A percentile compares a stretch with the other conserved stretches of the same genome.
Conservation (phyloP, 176 grass and related monocot species). For the Aegilops speltoides region DNA sequence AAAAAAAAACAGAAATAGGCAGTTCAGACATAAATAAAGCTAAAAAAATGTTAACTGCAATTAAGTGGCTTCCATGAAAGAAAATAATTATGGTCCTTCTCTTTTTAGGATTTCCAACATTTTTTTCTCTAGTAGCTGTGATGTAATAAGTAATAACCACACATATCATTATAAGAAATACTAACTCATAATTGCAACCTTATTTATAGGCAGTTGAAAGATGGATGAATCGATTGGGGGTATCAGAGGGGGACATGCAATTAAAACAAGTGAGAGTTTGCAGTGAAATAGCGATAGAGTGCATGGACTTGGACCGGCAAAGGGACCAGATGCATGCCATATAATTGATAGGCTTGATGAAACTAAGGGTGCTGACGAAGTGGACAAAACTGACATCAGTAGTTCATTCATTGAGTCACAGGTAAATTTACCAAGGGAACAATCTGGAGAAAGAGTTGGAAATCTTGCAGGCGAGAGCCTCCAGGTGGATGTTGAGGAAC, state of each 20-base stretch:
- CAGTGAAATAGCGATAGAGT: not conserved
- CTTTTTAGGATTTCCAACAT: not conserved
- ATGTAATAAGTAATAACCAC: not conserved
- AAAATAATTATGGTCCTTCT: no score
- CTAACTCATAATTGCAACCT: not conserved
- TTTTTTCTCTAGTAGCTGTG: not conserved
- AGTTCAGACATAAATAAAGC: not conserved
- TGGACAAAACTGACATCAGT: not conserved
- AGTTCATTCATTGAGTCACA: not conserved
- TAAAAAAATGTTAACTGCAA: no score
- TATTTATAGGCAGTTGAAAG: not conserved
- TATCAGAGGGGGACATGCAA: not conserved
- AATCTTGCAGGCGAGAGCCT: not conserved
- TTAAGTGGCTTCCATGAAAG: no score
- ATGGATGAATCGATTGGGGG: not conserved
- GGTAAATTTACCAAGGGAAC: not conserved
- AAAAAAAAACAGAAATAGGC: no score
- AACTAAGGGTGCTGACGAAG: not conserved
- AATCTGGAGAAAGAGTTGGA: not conserved
- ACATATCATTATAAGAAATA: not conserved
- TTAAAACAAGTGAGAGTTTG: conserved; percentile 12
- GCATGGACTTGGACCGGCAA: not conserved
- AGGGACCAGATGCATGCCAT: not conserved
- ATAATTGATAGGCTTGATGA: not conserved
- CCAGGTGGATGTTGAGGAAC: not conserved